A percentile compares a stretch with the other conserved stretches of the same genome.
phyloP scores from a whole-genome alignment of 2,329 filamentous ascomycete genomes.

The Colletotrichum falcatum region DNA sequence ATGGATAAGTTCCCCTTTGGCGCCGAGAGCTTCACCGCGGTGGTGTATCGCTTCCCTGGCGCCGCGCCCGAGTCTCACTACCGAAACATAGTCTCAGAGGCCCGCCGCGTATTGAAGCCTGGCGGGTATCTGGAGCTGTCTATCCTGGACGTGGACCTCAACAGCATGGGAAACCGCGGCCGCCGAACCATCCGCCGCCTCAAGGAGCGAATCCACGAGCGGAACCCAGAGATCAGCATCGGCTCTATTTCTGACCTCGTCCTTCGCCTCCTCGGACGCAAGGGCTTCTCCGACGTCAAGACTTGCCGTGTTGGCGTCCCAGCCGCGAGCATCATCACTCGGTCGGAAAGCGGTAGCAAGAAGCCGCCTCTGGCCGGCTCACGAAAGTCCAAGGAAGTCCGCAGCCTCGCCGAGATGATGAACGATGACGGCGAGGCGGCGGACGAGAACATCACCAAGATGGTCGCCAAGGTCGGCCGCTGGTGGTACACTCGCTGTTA shows the following conservation, averaged over 20 bases:
- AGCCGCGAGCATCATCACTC: conserved; percentile 66
- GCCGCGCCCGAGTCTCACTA: conserved; percentile 77
- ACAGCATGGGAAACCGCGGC: conserved; percentile 82
- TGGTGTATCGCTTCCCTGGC: conserved; percentile 82
- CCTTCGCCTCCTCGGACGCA: conserved; percentile 73
- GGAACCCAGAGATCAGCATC: conserved; percentile 70
- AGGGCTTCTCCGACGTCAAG: conserved; percentile 79
- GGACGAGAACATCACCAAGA: conserved; percentile 89
- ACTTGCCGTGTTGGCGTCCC: conserved; percentile 83
- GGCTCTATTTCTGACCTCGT: conserved; percentile 71
- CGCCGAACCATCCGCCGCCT: conserved; percentile 76
- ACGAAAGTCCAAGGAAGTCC: conserved; percentile 56
- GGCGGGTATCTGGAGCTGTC: conserved; percentile 84
- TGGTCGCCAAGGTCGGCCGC: conserved; percentile 89
- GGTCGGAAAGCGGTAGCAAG: conserved; percentile 43
- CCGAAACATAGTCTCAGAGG: conserved; percentile 78
- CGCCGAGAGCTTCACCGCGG: conserved; percentile 78
- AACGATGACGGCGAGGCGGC: conserved; percentile 75
- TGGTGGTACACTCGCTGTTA: conserved; percentile 99
- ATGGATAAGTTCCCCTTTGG: conserved; percentile 79
- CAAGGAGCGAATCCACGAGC: conserved; percentile 76
- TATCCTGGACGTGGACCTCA: conserved; percentile 82
- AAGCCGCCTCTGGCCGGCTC: conserved; percentile 23
- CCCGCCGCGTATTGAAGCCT: conserved; percentile 81
- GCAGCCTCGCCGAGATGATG: conserved; percentile 78